A percentile compares a stretch with the other conserved stretches of the same genome.
phyloP scores from a whole-genome alignment of 2,329 filamentous ascomycete genomes.

The Alternaria gansuensis region DNA sequence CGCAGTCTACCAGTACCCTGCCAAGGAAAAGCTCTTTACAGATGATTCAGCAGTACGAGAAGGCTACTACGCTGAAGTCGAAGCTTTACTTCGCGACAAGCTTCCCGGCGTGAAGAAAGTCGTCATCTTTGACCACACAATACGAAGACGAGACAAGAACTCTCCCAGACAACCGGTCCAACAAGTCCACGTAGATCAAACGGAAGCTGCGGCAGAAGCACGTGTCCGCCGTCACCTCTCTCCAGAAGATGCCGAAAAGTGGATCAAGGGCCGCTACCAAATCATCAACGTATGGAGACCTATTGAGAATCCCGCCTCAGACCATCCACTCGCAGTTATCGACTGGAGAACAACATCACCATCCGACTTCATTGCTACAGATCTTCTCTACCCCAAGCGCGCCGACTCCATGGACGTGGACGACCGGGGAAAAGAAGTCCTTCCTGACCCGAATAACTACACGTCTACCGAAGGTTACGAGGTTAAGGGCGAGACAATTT shows the following conservation, averaged over 20 bases:
- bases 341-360: conserved; percentile 68
- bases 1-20: conserved; percentile 62
- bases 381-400: conserved; percentile 67
- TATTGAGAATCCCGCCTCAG: conserved; percentile 69
- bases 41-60: conserved; percentile 65
- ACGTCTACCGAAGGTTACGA: conserved; percentile 69
- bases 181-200: conserved; percentile 77
- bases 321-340: conserved; percentile 74
- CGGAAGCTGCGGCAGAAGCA: conserved; percentile 66
- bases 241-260: conserved; percentile 63
- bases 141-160: conserved; percentile 64
- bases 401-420: conserved; percentile 56
- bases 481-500: conserved; percentile 69
- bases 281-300: conserved; percentile 78
- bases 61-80: conserved; percentile 70
- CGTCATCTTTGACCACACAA: conserved; percentile 77
- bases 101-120: conserved; percentile 67
- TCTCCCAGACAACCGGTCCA: conserved; percentile 71
- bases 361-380: conserved; percentile 67
- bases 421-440: conserved; percentile 66
- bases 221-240: conserved; percentile 70
- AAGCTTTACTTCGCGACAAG: conserved; percentile 63
- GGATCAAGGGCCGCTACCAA: conserved; percentile 68
- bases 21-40: conserved; percentile 64
- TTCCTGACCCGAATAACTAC: conserved; percentile 59